Evolutionary conservation across 2,329 filamentous ascomycete genomes (phyloP).

Genomic region (Colletotrichum sansevieriae): DNA sequence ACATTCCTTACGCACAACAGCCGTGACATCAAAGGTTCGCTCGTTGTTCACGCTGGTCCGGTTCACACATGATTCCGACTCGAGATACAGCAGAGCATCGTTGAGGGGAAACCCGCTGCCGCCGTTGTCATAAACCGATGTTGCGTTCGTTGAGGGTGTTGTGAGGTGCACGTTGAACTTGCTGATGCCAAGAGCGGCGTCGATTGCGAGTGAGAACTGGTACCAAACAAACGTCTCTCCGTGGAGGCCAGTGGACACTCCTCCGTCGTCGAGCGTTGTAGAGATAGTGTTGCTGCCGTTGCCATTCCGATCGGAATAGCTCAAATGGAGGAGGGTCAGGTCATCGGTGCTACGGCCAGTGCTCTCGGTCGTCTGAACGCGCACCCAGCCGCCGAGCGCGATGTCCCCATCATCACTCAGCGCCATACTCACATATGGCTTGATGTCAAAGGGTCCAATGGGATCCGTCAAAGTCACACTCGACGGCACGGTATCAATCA

Average conservation of each 20-base stretch:
- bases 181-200: slow-evolving; percentile 47
- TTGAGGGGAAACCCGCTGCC: slow-evolving; percentile 48
- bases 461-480: slow-evolving; percentile 48
- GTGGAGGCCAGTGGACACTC: slow-evolving; percentile 44
- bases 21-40: slow-evolving; percentile 35
- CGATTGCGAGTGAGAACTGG: slow-evolving; percentile 47
- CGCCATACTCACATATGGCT: slow-evolving; percentile 48
- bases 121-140: slow-evolving; percentile 45
- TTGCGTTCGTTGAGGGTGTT: slow-evolving; percentile 45
- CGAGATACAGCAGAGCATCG: slow-evolving; percentile 47
- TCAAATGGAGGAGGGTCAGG: slow-evolving; percentile 40
- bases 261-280: slow-evolving; percentile 41
- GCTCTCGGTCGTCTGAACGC: slow-evolving; percentile 43
- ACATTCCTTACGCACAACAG: slow-evolving; percentile 34
- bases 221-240: slow-evolving; percentile 48
- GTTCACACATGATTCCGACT: slow-evolving; percentile 46
- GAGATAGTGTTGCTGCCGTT: slow-evolving; percentile 26
- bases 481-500: slow-evolving; percentile 53
- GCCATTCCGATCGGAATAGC: slow-evolving; percentile 38
- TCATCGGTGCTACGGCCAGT: slow-evolving; percentile 40
- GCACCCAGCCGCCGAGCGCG: slow-evolving; percentile 46
- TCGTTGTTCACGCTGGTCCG: slow-evolving; percentile 32
- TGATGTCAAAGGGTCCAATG: slow-evolving; percentile 49
- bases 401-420: slow-evolving; percentile 46
- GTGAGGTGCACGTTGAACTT: slow-evolving; percentile 49